These are phyloP conservation scores for Mycena polygramma DNA, from an alignment of 768 basidiomycete genomes.

Conservation along the genomic window DNA sequence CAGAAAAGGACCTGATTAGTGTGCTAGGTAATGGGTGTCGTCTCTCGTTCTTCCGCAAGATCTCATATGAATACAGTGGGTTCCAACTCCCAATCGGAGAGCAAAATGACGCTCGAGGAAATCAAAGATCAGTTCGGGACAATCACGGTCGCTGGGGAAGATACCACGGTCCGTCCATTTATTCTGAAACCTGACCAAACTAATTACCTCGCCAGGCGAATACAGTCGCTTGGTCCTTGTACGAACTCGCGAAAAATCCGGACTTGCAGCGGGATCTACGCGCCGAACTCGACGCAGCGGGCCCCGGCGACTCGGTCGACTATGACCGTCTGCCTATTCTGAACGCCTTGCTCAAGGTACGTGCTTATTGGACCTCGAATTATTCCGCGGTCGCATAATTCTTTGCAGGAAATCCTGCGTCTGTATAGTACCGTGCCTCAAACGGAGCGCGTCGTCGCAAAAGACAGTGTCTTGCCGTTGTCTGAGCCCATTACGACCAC, in stretches of 20 bases:
- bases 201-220: constrained; percentile 25
- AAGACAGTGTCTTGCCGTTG: constrained; percentile 72
- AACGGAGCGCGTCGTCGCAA: constrained; percentile 46
- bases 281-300: constrained; percentile 44
- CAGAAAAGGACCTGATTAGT: constrained; percentile 33
- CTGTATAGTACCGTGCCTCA: constrained; percentile 36
- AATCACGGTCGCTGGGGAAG: constrained; percentile 34
- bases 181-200: neutral
- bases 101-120: constrained; percentile 34
- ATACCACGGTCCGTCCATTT: constrained; percentile 30
- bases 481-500: constrained; percentile 61
- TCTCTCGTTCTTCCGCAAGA: neutral
- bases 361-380: neutral
- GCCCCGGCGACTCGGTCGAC: constrained; percentile 26
- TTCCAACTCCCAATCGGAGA: constrained; percentile 30
- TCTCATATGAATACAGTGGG: constrained; percentile 18
- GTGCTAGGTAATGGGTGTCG: constrained; percentile 24
- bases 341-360: constrained; percentile 34
- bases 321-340: constrained; percentile 32
- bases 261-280: constrained; percentile 46
- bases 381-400: neutral
- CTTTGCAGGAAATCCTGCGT: constrained; percentile 28
- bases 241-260: constrained; percentile 46
- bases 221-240: constrained; percentile 45
- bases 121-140: constrained; percentile 35